phyloP scores from a whole-genome alignment of 768 basidiomycete species.

The Suillus ampliporus region DNA sequence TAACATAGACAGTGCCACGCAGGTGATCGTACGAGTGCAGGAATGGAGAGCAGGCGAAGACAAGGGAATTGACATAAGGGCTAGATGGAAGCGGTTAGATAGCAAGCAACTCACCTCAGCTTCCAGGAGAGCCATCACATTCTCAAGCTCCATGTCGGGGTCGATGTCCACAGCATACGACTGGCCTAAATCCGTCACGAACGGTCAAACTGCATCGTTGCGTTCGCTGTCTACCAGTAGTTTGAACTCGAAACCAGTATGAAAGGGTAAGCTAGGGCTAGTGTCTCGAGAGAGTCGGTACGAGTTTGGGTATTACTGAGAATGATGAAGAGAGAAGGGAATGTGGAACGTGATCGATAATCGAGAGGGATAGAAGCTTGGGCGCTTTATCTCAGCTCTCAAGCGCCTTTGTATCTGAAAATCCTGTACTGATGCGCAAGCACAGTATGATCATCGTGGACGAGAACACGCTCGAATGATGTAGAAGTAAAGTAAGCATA shows the following conservation, averaged over 20 bases:
- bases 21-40: not conserved
- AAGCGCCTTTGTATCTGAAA: conserved; percentile 7
- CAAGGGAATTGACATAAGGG: not conserved
- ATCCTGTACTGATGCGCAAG: not conserved
- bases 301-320: not conserved
- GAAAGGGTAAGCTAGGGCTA: not conserved
- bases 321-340: not conserved
- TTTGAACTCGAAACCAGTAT: not conserved
- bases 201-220: conserved; percentile 72
- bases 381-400: conserved; percentile 9
- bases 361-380: not conserved
- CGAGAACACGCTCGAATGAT: conserved; percentile 5
- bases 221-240: not conserved
- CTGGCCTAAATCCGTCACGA: conserved; percentile 70
- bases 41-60: not conserved
- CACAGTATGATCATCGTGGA: not conserved
- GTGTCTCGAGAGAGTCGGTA: not conserved
- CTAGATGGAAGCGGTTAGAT: conserved; percentile 3
- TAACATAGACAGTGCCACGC: not conserved
- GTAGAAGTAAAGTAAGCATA: not conserved
- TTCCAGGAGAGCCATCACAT: conserved; percentile 92
- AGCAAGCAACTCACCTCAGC: conserved; percentile 76
- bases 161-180: conserved; percentile 82
- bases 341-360: not conserved
- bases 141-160: conserved; percentile 88